Conservation (phyloP, 2,329 filamentous ascomycete species). For the Ophiosphaerella narmari region DNA sequence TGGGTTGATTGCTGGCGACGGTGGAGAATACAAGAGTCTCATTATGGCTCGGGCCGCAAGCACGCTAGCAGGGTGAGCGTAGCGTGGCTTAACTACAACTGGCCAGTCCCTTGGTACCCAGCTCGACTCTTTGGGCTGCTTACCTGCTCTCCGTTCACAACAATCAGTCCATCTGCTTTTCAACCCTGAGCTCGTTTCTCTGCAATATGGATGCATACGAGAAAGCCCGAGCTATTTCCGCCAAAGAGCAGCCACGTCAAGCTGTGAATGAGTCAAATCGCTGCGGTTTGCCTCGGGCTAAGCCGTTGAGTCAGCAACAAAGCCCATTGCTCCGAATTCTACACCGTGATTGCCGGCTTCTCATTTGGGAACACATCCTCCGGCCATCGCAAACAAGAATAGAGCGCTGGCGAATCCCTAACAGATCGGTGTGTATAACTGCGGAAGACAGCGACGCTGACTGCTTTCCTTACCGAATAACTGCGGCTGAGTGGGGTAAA, state of each 20-base stretch:
- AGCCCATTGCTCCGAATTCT: conserved; percentile 1
- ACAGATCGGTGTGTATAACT: neutral
- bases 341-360: conserved; percentile 6
- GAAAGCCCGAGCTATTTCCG: neutral
- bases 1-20: no score
- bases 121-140: neutral
- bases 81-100: neutral
- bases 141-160: neutral
- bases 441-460: conserved; percentile 6
- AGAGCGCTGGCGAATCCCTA: conserved; percentile 7
- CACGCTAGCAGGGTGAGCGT: neutral
- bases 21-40: no score
- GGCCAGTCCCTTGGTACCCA: neutral
- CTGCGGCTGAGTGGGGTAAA: conserved; percentile 3
- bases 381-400: conserved; percentile 6
- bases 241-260: conserved; percentile 8
- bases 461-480: conserved; percentile 13
- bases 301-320: neutral
- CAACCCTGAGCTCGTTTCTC: neutral
- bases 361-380: conserved; percentile 10
- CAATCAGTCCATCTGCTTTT: neutral
- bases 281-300: conserved; percentile 3
- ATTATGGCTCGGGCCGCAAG: neutral
- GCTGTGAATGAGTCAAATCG: conserved; percentile 3
- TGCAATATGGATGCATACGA: neutral